A percentile compares a stretch with the other conserved stretches of the same genome.
phyloP scores from a whole-genome alignment of 2,329 filamentous ascomycete species.

The Aureobasidium pullulans region DNA sequence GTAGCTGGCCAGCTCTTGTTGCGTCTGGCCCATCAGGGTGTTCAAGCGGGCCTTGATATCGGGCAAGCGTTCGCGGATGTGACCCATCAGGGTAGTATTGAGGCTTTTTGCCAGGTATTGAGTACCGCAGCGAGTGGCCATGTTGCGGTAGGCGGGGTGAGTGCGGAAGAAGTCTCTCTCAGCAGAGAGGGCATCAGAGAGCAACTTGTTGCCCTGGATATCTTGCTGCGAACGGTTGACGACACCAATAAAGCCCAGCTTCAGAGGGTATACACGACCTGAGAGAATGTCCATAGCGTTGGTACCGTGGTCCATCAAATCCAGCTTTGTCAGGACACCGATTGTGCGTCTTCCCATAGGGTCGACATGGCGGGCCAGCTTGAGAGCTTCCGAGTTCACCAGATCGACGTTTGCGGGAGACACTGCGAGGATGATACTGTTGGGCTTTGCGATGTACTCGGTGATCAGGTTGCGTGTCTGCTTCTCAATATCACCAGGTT shows the following conservation, averaged over 20 bases:
- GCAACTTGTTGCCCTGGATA: slow-evolving; percentile 91
- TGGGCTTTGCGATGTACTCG: slow-evolving; percentile 97
- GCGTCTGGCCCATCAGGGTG: slow-evolving; percentile 98
- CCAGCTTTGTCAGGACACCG: slow-evolving; percentile 91
- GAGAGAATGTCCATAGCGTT: slow-evolving; percentile 98
- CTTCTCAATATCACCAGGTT: slow-evolving; percentile 96
- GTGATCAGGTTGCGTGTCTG: slow-evolving; percentile 94
- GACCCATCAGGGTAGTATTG: slow-evolving; percentile 89
- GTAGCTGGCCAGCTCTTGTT: slow-evolving; percentile 96
- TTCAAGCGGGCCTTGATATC: slow-evolving; percentile 98
- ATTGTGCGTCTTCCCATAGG: slow-evolving; percentile 90
- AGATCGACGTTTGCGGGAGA: slow-evolving; percentile 97
- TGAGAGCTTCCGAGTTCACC: slow-evolving; percentile 95
- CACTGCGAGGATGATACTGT: slow-evolving; percentile 94
- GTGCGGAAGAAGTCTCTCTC: slow-evolving; percentile 95
- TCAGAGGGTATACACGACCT: slow-evolving; percentile 90
- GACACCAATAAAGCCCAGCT: slow-evolving; percentile 95
- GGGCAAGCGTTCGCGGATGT: slow-evolving; percentile 89
- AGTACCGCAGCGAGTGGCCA: slow-evolving; percentile 86
- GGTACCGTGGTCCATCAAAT: slow-evolving; percentile 97
- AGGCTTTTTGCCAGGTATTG: slow-evolving; percentile 90
- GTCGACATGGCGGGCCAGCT: slow-evolving; percentile 94
- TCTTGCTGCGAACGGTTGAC: slow-evolving; percentile 98
- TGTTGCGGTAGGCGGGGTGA: slow-evolving; percentile 94
- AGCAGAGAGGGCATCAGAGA: slow-evolving; percentile 80